Conservation (phyloP, 345 rosid species). For the Populus tremula region DNA sequence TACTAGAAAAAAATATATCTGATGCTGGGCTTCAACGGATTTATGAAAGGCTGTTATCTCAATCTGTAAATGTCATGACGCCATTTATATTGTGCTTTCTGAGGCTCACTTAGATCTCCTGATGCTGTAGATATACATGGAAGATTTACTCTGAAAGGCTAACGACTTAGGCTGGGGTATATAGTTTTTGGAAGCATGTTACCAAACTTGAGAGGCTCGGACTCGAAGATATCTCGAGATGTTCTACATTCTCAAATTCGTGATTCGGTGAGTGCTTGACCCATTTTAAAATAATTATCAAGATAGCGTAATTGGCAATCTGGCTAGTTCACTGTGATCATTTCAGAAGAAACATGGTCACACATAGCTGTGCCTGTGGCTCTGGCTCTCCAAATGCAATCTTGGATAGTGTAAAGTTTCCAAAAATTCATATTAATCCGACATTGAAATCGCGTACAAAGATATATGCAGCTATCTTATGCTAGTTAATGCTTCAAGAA, state of each 20-base stretch:
- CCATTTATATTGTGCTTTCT: background rate
- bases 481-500: background rate
- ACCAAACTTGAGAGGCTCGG: conserved; percentile 88
- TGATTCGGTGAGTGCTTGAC: conserved; percentile 53
- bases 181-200: conserved; percentile 90
- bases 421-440: background rate
- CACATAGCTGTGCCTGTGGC: background rate
- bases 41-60: conserved; percentile 54
- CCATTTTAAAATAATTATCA: background rate
- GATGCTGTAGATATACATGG: conserved; percentile 80
- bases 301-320: background rate
- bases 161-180: conserved; percentile 92
- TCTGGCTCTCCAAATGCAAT: background rate
- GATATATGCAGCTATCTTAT: background rate
- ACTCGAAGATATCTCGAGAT: conserved; percentile 91
- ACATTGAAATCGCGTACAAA: background rate
- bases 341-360: background rate
- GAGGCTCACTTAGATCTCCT: conserved; percentile 21
- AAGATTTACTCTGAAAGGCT: conserved; percentile 88
- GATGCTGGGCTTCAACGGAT: conserved; percentile 78
- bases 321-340: background rate
- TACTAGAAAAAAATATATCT: conserved; percentile 72
- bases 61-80: background rate
- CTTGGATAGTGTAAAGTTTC: background rate
- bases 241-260: conserved; percentile 97